phyloP scores from a whole-genome alignment of 768 basidiomycete genomes.

The Hericium erinaceus region DNA sequence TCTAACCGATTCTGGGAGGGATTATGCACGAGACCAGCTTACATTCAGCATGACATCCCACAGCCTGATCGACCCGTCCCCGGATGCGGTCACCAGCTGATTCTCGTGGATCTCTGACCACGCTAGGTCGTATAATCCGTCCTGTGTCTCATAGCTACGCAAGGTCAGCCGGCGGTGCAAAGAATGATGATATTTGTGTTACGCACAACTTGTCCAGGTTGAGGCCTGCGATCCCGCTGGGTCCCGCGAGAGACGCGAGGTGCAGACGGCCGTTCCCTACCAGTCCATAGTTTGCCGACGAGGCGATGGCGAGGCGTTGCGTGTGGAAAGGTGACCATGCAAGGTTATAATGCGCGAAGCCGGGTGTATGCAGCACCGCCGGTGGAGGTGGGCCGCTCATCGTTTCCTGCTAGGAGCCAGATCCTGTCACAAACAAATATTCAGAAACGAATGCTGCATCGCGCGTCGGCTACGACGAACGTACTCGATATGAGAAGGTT shows the following conservation, averaged over 20 bases:
- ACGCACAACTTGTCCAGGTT: conserved; percentile 65
- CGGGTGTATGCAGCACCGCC: conserved; percentile 58
- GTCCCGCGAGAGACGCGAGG: conserved; percentile 45
- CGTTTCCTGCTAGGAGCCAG: conserved; percentile 1
- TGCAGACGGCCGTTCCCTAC: conserved; percentile 92
- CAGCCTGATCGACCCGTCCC: conserved; percentile 81
- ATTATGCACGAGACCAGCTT: conserved; percentile 10
- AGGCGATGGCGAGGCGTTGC: conserved; percentile 65
- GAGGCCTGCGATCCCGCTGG: conserved; percentile 33
- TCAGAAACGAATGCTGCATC: no score
- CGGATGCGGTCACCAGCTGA: conserved; percentile 82
- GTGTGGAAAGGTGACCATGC: conserved; percentile 85
- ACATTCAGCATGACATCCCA: conserved; percentile 90
- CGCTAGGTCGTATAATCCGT: conserved; percentile 82
- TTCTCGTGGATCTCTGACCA: conserved; percentile 97
- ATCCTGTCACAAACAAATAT: background rate
- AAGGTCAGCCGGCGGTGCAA: conserved; percentile 10
- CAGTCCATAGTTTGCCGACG: conserved; percentile 87
- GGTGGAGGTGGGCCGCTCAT: conserved; percentile 36
- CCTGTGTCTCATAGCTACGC: conserved; percentile 86
- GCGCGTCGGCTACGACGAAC: background rate
- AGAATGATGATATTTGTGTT: background rate
- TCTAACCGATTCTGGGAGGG: conserved; percentile 16
- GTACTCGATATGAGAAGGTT: background rate
- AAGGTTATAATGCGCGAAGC: conserved; percentile 74